Base-by-base conservation (phyloP, 371 early-diverging fungal species). In the Saksenaea oblongispora region DNA sequence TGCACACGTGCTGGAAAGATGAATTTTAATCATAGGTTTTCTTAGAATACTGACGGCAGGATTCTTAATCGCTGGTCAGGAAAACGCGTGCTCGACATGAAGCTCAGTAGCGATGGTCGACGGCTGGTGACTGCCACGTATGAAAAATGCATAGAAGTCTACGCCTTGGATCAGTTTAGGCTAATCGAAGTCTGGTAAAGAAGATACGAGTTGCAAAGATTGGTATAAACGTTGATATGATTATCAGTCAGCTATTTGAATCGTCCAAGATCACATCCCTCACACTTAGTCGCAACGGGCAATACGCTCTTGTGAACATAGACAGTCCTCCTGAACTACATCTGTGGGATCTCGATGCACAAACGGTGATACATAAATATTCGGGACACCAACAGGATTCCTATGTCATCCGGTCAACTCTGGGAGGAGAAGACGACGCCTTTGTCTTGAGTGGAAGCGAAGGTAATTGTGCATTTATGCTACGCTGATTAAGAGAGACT, bases 401-500 rank as follows among this genome's bases (percentile, higher is more conserved):
- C 14, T 95, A 83, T 70, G 90, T 95, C 41, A 91, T 95, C 51
- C 83, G 96, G 44, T 92, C 91, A 7, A 87, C 90, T 44, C 91
- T 95, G 75, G 96, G 93, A 7, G 96, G 95, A 1, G 65, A 69
- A 53, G 79, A 90, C 59, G 87, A 89, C 54, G 73, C 76, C 9
- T 90, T 93, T 61, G 83, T 95, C 18, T 71, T 86, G 5, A 88
- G 89, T 59, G 95, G 95, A 18, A 93, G 93, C 66, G 93, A 93
- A 78, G 90, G 88, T 85, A 67, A 42, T 18, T 64, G 17, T 72
- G n/a, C 9, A 41, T 51, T 41, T 14, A 44, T 4, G 17, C 37
- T 22, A 47, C 22, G 11, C 51, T 17, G 10, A 10, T 47, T 47
- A 18, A 3, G 0, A 31, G 10, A 18, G n/a, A 39, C 3, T 39